Conservation (phyloP, 169 alveolate genomes). For the Plasmodium ovale region DNA sequence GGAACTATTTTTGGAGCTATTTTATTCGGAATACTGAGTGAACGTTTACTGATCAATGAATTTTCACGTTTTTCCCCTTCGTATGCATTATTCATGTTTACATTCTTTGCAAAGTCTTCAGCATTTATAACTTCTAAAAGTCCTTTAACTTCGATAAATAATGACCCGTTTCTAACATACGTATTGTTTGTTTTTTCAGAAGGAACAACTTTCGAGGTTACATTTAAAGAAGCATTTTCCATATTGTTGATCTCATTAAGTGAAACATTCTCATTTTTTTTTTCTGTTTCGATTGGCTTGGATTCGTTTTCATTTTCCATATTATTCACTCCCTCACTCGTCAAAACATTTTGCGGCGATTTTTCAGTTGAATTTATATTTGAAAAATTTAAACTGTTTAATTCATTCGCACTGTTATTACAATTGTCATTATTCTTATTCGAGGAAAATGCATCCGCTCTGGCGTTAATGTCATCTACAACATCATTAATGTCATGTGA, state of each 20-base stretch:
- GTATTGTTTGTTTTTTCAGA: constrained; percentile 16
- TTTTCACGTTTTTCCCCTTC: constrained; percentile 14
- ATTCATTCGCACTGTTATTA: constrained; percentile 7
- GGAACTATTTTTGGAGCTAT: constrained; percentile 32
- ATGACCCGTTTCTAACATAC: constrained; percentile 6
- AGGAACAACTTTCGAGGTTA: neutral
- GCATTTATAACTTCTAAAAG: constrained; percentile 65
- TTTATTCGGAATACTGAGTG: constrained; percentile 62
- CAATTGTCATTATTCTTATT: constrained; percentile 3
- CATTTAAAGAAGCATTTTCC: constrained; percentile 9
- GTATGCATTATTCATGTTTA: constrained; percentile 11
- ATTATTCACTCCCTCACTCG: neutral
- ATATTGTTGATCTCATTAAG: neutral
- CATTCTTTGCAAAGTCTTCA: constrained; percentile 60
- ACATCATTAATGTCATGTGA: constrained; percentile 32
- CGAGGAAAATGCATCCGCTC: constrained; percentile 5
- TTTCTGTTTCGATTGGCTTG: constrained; percentile 15
- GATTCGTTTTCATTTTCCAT: constrained; percentile 22
- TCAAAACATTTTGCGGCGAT: neutral
- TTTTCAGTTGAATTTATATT: constrained; percentile 4
- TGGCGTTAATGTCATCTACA: neutral
- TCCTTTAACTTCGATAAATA: constrained; percentile 72
- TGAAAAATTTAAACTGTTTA: constrained; percentile 1
- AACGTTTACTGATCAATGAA: constrained; percentile 34
- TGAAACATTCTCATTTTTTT: constrained; percentile 24